phyloP scores from a whole-genome alignment of 1,284 basidiomycete genomes.

The Boletus calvinii region DNA sequence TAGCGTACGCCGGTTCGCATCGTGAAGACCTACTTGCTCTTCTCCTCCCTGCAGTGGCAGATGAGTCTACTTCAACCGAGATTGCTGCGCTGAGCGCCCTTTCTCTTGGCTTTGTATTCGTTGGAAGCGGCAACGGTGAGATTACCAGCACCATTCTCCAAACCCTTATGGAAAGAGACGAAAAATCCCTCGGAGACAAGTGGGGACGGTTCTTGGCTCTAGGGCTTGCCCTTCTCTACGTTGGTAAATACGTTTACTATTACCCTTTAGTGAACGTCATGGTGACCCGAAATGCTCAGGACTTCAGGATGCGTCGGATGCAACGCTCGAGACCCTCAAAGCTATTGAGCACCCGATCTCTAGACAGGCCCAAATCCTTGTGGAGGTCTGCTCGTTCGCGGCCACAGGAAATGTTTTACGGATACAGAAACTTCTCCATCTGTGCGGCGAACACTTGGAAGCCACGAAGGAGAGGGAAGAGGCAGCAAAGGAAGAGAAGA shows the following conservation, averaged over 20 bases:
- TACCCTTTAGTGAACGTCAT: background rate
- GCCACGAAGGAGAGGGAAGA: conserved; percentile 55
- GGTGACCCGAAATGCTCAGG: conserved; percentile 45
- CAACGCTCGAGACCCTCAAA: conserved; percentile 93
- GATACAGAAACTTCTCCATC: conserved; percentile 90
- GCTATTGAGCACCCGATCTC: conserved; percentile 93
- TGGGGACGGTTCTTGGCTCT: conserved; percentile 93
- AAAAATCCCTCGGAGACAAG: conserved; percentile 81
- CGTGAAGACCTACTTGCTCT: conserved; percentile 83
- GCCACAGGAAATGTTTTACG: conserved; percentile 96
- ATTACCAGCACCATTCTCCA: conserved; percentile 89
- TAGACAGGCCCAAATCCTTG: conserved; percentile 88
- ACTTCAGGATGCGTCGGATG: conserved; percentile 89
- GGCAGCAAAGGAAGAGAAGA: conserved; percentile 51
- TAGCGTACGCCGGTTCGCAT: conserved; percentile 93
- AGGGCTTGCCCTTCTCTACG: conserved; percentile 88
- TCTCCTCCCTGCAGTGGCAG: conserved; percentile 79
- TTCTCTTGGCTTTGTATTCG: conserved; percentile 93
- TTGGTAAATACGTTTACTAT: conserved; percentile 55
- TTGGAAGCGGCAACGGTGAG: conserved; percentile 94
- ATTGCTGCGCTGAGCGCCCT: conserved; percentile 85
- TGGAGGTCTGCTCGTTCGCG: conserved; percentile 94
- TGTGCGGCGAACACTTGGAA: conserved; percentile 90
- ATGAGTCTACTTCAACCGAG: conserved; percentile 86
- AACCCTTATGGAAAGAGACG: conserved; percentile 86